These are phyloP conservation scores for Penicillium angulare DNA, from an alignment of 495 filamentous ascomycete genomes.

Conservation along the genomic window DNA sequence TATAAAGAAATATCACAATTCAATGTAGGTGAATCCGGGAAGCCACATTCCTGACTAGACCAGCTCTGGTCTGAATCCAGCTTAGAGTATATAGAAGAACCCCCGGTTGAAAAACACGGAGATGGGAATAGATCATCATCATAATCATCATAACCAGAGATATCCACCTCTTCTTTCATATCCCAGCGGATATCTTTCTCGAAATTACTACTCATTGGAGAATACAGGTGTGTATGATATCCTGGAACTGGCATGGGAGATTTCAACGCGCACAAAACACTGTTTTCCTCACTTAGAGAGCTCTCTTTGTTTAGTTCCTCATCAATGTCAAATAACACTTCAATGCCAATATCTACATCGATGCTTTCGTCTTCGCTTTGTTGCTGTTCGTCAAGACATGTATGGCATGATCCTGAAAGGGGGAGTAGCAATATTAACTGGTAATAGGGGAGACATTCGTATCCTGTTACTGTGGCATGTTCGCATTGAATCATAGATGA, in stretches of 20 bases:
- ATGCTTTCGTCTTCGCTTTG: background rate
- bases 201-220: background rate
- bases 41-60: background rate
- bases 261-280: no score
- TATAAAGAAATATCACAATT: background rate
- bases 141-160: background rate
- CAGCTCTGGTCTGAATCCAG: background rate
- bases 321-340: background rate
- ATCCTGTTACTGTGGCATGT: constrained; percentile 13
- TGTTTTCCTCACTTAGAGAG: no score
- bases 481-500: constrained; percentile 19
- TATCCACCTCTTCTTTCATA: background rate
- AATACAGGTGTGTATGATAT: constrained; percentile 6
- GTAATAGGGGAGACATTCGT: constrained; percentile 15
- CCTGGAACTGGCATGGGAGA: background rate
- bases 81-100: background rate
- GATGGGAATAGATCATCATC: background rate
- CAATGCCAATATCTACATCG: background rate
- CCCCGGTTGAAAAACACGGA: background rate
- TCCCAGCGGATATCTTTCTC: background rate
- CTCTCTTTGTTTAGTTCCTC: no score
- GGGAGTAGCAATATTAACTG: constrained; percentile 15
- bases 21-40: background rate
- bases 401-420: constrained; percentile 16
- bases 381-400: constrained; percentile 9